Base-by-base conservation (phyloP, 108 stramenopile genomes). In the Discostella stelligeroides region DNA sequence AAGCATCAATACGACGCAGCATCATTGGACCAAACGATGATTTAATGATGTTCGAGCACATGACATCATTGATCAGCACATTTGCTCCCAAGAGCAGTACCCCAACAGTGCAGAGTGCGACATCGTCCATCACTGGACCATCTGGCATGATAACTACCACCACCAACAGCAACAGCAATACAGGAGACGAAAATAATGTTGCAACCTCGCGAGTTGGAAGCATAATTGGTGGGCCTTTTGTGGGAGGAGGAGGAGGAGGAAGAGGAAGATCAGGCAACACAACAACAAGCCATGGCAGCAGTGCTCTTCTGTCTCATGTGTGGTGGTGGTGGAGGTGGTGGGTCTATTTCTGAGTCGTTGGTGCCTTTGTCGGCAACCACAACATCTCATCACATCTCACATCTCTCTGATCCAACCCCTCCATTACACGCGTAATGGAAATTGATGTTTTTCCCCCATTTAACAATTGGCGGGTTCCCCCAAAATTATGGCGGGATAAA, bases 21-120 rank as follows among this genome's bases (percentile, higher is more conserved):
- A 39, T 71, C 4, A 75, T 80, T 21, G 86, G 86, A 13, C 82
- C 66, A 10, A 87, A 86, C 55, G 63, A n/a, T n/a, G n/a, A n/a
- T n/a, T n/a, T n/a, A n/a, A n/a, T n/a, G n/a, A 40, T 66, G 1
- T 37, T 70, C 34, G 76, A 77, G 11, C 76, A 67, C 4, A 63
- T 77, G 68, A n/a, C 48, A 57, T 25, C 37, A 47, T 0, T 50
- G 55, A 12, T 49, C 48, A 21, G 37, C 57, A 11, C 64, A 53
- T 25, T 28, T 56, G 12, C 14, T 56, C 37, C 27, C 0, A 64
- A 34, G 12, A 63, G 58, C 14, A 55, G 18, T 20, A 63, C 65
- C 27, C 50, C 47, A 0, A 63, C 76, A 9, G 76, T 70, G 25
- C 73, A 49, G 25, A 78, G 76, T 57, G 76, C 69, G 18, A 62